Evolutionary conservation across 345 rosid genomes (phyloP).

Genomic region (Carallia brachiata): DNA sequence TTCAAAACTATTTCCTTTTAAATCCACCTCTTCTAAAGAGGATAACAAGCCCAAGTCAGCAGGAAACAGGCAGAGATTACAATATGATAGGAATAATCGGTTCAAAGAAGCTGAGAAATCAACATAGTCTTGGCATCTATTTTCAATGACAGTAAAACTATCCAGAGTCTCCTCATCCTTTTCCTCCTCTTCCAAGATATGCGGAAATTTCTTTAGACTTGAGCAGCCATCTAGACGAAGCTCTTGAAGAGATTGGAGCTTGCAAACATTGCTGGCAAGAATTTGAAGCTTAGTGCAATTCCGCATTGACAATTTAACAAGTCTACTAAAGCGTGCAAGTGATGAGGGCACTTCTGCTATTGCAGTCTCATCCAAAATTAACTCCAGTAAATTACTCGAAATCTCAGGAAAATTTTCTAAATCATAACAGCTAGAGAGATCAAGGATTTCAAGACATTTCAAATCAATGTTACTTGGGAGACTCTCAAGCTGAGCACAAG

Average conservation of each 20-base stretch:
- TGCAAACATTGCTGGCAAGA: background rate
- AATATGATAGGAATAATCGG: too few relatives aligned
- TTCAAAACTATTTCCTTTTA: background rate
- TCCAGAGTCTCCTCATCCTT: too few relatives aligned
- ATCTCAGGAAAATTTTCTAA: background rate
- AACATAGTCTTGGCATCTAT: too few relatives aligned
- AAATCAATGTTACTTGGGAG: slow-evolving; percentile 23
- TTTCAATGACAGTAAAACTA: too few relatives aligned
- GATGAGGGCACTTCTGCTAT: slow-evolving; percentile 25
- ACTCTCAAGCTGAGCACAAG: slow-evolving; percentile 29
- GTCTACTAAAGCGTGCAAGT: background rate
- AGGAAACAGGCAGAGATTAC: background rate
- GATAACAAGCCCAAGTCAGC: background rate
- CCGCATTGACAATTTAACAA: background rate
- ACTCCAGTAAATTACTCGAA: background rate
- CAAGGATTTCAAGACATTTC: slow-evolving; percentile 24
- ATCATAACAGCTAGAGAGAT: slow-evolving; percentile 23
- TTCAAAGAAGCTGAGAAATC: too few relatives aligned
- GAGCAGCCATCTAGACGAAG: background rate
- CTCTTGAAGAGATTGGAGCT: background rate
- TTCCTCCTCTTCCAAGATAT: background rate
- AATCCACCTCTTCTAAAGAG: background rate
- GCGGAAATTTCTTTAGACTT: too few relatives aligned
- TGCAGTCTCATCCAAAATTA: slow-evolving; percentile 21
- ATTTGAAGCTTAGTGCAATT: background rate